Evolutionary conservation across 257 asterid species (phyloP).

Genomic region (Nicotiana attenuata): DNA sequence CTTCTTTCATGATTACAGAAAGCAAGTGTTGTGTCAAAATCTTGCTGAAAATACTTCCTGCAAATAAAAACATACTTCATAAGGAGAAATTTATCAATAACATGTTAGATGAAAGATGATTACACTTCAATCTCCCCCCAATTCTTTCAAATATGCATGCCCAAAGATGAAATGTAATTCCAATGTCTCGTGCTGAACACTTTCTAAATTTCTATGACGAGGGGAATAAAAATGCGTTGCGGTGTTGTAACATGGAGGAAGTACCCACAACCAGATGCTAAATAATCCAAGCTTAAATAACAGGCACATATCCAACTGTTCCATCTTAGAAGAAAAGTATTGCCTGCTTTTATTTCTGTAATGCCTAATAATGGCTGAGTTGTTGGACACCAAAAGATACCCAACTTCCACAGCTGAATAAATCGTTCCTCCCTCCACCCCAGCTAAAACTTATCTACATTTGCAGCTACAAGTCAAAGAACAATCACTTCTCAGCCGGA

Average conservation of each 20-base stretch:
- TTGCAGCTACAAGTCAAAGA: slow-evolving; percentile 52
- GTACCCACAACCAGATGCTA: background rate
- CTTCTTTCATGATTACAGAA: slow-evolving; percentile 76
- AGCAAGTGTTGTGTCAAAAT: slow-evolving; percentile 92
- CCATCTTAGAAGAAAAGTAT: background rate
- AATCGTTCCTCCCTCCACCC: background rate
- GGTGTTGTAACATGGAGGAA: background rate
- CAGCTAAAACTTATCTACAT: background rate
- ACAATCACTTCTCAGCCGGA: background rate
- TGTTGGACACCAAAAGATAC: background rate
- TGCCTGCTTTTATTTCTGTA: background rate
- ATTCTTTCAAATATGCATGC: background rate
- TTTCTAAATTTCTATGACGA: background rate
- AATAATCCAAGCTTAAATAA: too few relatives aligned
- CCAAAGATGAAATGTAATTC: background rate
- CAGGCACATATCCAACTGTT: too few relatives aligned
- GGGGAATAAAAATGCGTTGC: background rate
- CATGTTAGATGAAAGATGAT: slow-evolving; percentile 7
- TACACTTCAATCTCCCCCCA: background rate
- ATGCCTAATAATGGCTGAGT: background rate
- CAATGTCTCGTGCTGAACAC: background rate
- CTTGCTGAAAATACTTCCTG: slow-evolving; percentile 84
- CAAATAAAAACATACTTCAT: slow-evolving; percentile 17
- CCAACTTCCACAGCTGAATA: background rate
- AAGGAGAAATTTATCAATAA: background rate